A percentile compares a stretch with the other conserved stretches of the same genome.
phyloP scores from a whole-genome alignment of 2,329 filamentous ascomycete genomes.

The Penicillium sp. region DNA sequence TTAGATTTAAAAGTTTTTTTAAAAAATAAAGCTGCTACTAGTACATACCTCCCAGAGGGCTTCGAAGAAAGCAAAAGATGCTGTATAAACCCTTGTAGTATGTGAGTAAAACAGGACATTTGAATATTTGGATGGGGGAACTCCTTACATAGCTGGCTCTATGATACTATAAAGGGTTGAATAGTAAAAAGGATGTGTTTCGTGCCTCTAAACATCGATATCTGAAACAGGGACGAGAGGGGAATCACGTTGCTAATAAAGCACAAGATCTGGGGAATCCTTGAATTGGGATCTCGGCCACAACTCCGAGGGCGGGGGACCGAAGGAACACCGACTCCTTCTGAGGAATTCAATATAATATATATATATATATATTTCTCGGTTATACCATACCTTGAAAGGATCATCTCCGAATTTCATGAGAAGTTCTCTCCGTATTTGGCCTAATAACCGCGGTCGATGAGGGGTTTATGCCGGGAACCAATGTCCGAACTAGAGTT shows the following conservation, averaged over 20 bases:
- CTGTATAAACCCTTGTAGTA: conserved; percentile 55
- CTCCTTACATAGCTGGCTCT: conserved; percentile 2
- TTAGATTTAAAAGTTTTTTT: not conserved
- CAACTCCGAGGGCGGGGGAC: conserved; percentile 20
- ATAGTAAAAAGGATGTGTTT: not conserved
- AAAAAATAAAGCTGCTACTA: not conserved
- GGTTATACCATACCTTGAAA: not conserved
- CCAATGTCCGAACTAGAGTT: not conserved
- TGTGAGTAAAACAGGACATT: not conserved
- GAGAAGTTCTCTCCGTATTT: not conserved
- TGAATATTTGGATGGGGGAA: not conserved
- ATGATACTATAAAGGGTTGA: not conserved
- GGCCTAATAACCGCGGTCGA: not conserved
- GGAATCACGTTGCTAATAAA: conserved; percentile 6
- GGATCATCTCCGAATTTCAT: not conserved
- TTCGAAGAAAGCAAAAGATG: conserved; percentile 80
- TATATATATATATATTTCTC: not conserved
- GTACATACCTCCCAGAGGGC: conserved; percentile 70
- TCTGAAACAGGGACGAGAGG: not conserved
- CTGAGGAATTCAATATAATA: not conserved
- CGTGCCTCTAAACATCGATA: not conserved
- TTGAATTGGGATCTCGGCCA: conserved; percentile 13
- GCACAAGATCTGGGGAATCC: conserved; percentile 2
- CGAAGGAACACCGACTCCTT: not conserved
- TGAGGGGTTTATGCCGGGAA: not conserved